Percentiles rank a stretch among this genome's conserved stretches.
Conservation (phyloP, 208 protist species). For the Tritrichomonas musculus region DNA sequence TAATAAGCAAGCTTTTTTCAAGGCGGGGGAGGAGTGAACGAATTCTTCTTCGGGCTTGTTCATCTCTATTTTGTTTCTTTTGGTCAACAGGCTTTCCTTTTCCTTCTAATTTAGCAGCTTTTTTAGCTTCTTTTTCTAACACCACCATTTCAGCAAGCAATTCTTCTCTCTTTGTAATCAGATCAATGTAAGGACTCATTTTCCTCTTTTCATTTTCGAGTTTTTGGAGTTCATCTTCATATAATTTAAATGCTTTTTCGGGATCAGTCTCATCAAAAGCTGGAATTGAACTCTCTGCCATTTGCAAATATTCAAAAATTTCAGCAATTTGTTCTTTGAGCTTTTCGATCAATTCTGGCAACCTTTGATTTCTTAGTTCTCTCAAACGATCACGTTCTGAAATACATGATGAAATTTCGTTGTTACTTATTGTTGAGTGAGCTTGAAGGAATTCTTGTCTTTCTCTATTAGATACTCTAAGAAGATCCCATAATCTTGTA, state of each 20-base stretch:
- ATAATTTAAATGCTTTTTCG: neutral
- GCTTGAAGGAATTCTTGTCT: neutral
- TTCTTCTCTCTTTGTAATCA: neutral
- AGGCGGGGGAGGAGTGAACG: neutral
- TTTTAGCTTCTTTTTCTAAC: no score
- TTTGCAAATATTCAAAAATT: neutral
- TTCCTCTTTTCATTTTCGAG: neutral
- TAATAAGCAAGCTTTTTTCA: neutral
- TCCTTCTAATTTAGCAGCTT: no score
- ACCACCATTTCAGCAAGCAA: neutral
- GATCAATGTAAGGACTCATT: neutral
- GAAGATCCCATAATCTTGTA: neutral
- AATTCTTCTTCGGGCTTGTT: neutral
- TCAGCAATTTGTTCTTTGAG: neutral
- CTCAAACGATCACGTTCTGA: neutral
- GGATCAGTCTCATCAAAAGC: neutral
- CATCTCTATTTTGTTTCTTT: neutral
- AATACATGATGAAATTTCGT: neutral
- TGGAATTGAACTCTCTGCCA: neutral
- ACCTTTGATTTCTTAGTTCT: neutral
- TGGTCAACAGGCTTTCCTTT: no score
- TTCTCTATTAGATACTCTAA: neutral
- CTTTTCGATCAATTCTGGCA: neutral
- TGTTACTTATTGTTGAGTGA: neutral
- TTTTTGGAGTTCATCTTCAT: neutral